Conservation (phyloP, 495 filamentous ascomycete genomes). For the Aspergillus baeticus region DNA sequence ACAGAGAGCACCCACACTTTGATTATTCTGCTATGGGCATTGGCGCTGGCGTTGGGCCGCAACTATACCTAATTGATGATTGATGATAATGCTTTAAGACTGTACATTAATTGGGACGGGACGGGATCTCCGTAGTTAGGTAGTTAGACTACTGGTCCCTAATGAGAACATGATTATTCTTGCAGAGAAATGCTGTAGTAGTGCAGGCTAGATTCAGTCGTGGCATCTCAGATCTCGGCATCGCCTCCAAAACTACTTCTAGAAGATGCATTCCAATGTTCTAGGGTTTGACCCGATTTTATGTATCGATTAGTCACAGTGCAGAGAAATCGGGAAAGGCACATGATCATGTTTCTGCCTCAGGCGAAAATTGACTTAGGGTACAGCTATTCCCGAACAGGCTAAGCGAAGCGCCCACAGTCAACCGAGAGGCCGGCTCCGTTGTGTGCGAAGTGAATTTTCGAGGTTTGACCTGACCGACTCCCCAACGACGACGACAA, state of each 20-base stretch:
- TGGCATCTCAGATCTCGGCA: too few species aligned
- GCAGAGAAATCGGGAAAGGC: neutral
- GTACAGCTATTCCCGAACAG: constrained; percentile 45
- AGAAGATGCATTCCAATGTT: too few species aligned
- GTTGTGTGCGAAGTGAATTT: constrained; percentile 39
- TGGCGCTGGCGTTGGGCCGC: constrained; percentile 7
- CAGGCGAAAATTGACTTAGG: constrained; percentile 34
- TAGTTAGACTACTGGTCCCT: neutral
- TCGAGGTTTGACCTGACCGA: constrained; percentile 41
- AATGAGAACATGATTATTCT: too few species aligned
- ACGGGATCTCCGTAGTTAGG: neutral
- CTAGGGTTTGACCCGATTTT: too few species aligned
- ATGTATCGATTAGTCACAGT: neutral
- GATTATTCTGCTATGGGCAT: constrained; percentile 9
- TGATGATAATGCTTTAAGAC: constrained; percentile 22
- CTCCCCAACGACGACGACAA: constrained; percentile 34
- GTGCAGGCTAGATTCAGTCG: too few species aligned
- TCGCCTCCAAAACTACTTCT: too few species aligned
- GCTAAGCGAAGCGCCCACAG: constrained; percentile 46
- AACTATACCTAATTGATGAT: constrained; percentile 13
- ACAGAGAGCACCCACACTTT: constrained; percentile 51
- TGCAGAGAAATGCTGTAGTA: too few species aligned
- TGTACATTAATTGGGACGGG: constrained; percentile 14
- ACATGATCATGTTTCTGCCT: constrained; percentile 14
- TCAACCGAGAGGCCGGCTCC: constrained; percentile 30